Evolutionary conservation across 2,329 filamentous ascomycete genomes (phyloP), one percentile per base, ranked within the genome.

Genomic region (Cladosporium oxysporum): DNA sequence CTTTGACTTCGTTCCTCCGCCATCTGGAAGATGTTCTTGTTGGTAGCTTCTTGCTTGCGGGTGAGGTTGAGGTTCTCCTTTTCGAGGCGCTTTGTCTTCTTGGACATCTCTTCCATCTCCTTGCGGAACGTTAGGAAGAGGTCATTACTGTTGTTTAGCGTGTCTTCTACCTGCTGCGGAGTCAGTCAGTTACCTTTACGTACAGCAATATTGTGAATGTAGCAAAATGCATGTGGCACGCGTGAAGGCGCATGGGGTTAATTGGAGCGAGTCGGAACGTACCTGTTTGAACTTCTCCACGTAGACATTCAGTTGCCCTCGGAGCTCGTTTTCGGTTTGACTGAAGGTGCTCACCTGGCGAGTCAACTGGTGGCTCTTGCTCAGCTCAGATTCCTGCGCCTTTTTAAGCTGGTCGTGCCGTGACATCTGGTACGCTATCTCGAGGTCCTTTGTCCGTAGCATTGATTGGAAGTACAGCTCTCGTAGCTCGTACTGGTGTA

Each of bases 231-330:
- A 29, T 57, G 61, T 31, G 53, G 50, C 61, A 52, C 26, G 50
- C 50, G 35, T 57, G 11, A 47, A 57, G 50, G 61, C 61, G 59
- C 44, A 33, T 26, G 12, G 44, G 21, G 44, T 57, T 31, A 33
- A 55, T 33, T 55, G 52, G 26, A 21, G 31, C 18, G 14, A 55
- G 26, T 28, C 23, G 55, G 31, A 50, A 65, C 75, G 70, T 87
- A 97, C 94, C 91, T 99, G 95, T 83, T 98, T 98, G 82, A 98
- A 98, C 82, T 98, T 99, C 77, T 99, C 95, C 29, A 97, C 94
- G 74, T 99, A 99, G 73, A 97, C 94, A 78, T 97, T 98, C 73
- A 99, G 88, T 79, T 99, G 95, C 73, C 92, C 96, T 67, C 95
- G 85, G 64, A 99, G 85, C 79, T 98, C 94, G 18, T 91, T 90